phyloP scores from a whole-genome alignment of 2,329 filamentous ascomycete species.

The Pochonia chlamydosporia region DNA sequence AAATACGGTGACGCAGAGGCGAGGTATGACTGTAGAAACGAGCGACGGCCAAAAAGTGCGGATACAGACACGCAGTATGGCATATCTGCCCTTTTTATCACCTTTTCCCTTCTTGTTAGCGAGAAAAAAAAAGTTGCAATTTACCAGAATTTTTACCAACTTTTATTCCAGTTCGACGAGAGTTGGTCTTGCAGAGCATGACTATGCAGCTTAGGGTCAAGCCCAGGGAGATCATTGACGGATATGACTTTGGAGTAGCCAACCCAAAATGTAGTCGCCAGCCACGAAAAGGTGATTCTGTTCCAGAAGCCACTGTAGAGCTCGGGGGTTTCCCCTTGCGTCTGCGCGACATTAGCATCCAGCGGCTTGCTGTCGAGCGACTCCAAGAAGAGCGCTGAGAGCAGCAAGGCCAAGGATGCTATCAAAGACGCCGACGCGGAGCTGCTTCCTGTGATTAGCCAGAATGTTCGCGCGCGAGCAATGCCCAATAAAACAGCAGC shows the following conservation, averaged over 20 bases:
- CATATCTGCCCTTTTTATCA: neutral
- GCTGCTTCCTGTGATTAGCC: slow-evolving; percentile 10
- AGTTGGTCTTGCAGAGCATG: slow-evolving; percentile 5
- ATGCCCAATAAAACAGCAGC: slow-evolving; percentile 12
- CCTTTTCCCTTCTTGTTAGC: slow-evolving; percentile 2
- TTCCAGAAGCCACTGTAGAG: slow-evolving; percentile 2
- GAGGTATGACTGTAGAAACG: slow-evolving; percentile 24
- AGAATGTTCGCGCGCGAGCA: slow-evolving; percentile 14
- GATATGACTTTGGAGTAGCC: slow-evolving; percentile 1
- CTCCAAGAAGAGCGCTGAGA: too few relatives aligned
- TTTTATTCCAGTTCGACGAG: too few relatives aligned
- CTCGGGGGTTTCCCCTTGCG: slow-evolving; percentile 1
- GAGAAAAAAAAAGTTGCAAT: neutral
- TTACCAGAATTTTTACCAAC: slow-evolving; percentile 1
- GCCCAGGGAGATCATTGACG: neutral
- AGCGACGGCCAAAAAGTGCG: slow-evolving; percentile 11
- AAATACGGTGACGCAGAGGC: slow-evolving; percentile 27
- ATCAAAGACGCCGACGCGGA: neutral
- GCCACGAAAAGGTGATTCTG: neutral
- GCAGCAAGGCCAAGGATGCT: neutral
- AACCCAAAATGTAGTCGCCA: neutral
- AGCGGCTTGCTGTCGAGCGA: too few relatives aligned
- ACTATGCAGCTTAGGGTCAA: slow-evolving; percentile 1
- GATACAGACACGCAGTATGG: slow-evolving; percentile 9
- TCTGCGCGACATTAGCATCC: slow-evolving; percentile 17